A percentile compares a stretch with the other conserved stretches of the same genome.
phyloP scores from a whole-genome alignment of 331 rosid genomes.

The Spiraea crenata region DNA sequence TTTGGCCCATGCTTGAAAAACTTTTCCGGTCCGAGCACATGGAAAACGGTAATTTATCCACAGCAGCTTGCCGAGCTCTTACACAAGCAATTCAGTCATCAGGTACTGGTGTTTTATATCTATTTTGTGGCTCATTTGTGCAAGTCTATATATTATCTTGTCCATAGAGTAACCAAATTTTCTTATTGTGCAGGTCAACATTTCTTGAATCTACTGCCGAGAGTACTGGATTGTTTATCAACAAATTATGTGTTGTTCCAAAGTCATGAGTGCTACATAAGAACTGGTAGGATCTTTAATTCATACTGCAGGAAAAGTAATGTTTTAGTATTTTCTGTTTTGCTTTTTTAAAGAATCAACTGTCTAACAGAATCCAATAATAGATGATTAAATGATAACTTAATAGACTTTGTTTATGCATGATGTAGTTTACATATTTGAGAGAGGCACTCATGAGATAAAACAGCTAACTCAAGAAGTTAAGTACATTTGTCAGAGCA shows the following conservation, averaged over 20 bases:
- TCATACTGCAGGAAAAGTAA: not conserved
- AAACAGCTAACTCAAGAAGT: not conserved
- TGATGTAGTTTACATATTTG: not conserved
- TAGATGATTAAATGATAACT: not conserved
- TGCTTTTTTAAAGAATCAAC: not conserved
- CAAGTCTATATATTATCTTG: not conserved
- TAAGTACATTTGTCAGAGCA: not conserved
- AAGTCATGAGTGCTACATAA: slow-evolving; percentile 90
- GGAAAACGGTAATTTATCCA: slow-evolving; percentile 81
- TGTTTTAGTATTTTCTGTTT: not conserved
- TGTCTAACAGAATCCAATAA: slow-evolving; percentile 1
- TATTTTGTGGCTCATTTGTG: not conserved
- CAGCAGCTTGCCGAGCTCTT: slow-evolving; percentile 95
- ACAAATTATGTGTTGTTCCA: slow-evolving; percentile 78
- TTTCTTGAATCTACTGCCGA: slow-evolving; percentile 65
- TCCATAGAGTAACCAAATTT: not conserved
- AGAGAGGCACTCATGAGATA: not conserved
- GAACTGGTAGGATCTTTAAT: slow-evolving; percentile 63
- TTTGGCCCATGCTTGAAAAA: slow-evolving; percentile 94
- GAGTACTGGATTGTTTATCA: slow-evolving; percentile 79
- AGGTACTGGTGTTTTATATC: slow-evolving; percentile 43
- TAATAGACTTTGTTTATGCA: not conserved
- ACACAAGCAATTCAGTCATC: slow-evolving; percentile 88
- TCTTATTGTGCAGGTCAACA: slow-evolving; percentile 75
- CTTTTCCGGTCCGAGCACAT: slow-evolving; percentile 77